phyloP scores from a whole-genome alignment of 1,284 basidiomycete genomes.

The Moesziomyces globuligerus region DNA sequence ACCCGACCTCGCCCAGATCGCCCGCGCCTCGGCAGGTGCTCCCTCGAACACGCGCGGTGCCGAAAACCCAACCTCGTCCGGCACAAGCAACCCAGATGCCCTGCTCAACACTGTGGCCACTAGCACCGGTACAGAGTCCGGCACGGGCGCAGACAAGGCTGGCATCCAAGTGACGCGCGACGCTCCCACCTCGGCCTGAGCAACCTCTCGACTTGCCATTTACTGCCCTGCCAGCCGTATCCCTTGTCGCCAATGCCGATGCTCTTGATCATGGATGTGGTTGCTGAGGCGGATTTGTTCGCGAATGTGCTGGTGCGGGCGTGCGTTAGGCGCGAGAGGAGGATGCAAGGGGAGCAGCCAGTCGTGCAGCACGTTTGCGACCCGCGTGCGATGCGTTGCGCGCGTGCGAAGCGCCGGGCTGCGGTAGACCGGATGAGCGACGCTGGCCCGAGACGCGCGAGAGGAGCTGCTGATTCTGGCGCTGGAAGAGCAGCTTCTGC shows the following conservation, averaged over 20 bases:
- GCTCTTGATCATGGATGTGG: no score
- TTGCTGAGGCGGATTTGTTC: no score
- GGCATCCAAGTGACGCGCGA: constrained; percentile 31
- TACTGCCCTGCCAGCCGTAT: not conserved
- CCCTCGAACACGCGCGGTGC: constrained; percentile 1
- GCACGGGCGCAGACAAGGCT: constrained; percentile 11
- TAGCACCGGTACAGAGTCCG: constrained; percentile 32
- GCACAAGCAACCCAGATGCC: constrained; percentile 10
- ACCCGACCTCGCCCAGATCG: constrained; percentile 26
- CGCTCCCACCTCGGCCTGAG: constrained; percentile 23
- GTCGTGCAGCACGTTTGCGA: constrained; percentile 14
- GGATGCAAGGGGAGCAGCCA: not conserved
- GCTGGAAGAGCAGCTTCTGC: constrained; percentile 29
- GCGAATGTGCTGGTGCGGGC: not conserved
- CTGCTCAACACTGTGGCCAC: constrained; percentile 19
- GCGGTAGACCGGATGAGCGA: not conserved
- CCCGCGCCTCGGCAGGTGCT: constrained; percentile 11
- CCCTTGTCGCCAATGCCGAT: not conserved
- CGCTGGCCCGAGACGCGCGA: constrained; percentile 21
- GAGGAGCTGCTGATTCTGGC: constrained; percentile 25
- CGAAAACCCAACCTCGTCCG: constrained; percentile 2
- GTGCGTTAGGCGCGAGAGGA: not conserved
- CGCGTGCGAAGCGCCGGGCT: no score
- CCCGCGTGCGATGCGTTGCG: no score
- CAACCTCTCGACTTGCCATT: no score